phyloP scores from a whole-genome alignment of 306 rosid genomes.

The Cucurbita argyrosperma region DNA sequence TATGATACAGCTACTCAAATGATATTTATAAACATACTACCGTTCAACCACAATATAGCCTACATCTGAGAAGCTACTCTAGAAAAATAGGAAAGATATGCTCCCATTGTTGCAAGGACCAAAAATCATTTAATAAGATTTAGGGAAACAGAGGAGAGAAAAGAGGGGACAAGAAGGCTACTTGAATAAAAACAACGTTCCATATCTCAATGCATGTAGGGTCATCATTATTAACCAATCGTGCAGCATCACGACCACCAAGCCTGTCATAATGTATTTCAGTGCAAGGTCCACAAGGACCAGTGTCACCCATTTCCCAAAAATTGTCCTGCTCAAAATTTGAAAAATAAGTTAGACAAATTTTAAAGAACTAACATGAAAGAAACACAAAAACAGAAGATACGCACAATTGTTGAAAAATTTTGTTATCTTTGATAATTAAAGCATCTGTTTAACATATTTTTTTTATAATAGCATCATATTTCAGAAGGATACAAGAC shows the following conservation, averaged over 20 bases:
- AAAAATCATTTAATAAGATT: background rate
- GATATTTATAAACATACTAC: background rate
- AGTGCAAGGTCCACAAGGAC: conserved; percentile 98
- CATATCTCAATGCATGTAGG: conserved; percentile 97
- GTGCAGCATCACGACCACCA: conserved; percentile 91
- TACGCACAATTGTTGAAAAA: background rate
- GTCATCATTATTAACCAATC: conserved; percentile 79
- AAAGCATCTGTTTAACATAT: background rate
- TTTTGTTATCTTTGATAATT: background rate
- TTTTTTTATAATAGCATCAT: background rate
- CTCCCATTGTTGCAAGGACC: background rate
- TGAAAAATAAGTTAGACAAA: conserved; percentile 6
- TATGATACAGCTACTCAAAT: background rate
- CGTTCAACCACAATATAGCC: background rate
- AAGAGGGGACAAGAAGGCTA: conserved; percentile 10
- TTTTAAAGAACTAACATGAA: background rate
- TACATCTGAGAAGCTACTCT: background rate
- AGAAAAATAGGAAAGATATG: background rate
- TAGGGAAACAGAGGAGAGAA: background rate
- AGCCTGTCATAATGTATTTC: conserved; percentile 92
- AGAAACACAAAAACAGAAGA: background rate
- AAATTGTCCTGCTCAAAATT: conserved; percentile 66
- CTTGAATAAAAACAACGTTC: conserved; percentile 98
- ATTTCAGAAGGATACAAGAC: background rate
- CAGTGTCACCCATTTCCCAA: conserved; percentile 99